A percentile compares a stretch with the other conserved stretches of the same genome.
Conservation (phyloP, 2,329 filamentous ascomycete species). For the Fusarium foetens region DNA sequence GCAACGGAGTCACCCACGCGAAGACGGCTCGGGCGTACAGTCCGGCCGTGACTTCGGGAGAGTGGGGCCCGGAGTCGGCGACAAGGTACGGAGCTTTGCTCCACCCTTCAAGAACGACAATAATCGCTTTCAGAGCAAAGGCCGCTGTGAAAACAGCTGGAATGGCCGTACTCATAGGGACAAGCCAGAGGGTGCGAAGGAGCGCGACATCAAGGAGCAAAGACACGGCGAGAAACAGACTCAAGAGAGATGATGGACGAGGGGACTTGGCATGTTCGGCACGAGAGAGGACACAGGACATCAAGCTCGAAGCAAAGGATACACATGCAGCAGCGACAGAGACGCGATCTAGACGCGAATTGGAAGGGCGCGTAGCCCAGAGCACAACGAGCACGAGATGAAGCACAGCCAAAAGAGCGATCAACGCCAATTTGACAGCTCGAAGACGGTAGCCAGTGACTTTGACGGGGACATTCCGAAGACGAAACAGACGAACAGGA, state of each 20-base stretch:
- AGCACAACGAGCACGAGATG: conserved; percentile 49
- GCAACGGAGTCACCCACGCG: conserved; percentile 53
- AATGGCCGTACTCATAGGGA: conserved; percentile 39
- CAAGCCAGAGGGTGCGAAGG: conserved; percentile 50
- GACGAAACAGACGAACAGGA: conserved; percentile 46
- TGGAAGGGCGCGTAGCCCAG: conserved; percentile 42
- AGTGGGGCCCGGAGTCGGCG: conserved; percentile 41
- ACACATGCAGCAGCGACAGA: conserved; percentile 48
- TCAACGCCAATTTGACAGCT: conserved; percentile 44
- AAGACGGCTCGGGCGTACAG: conserved; percentile 52
- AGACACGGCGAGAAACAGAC: conserved; percentile 49
- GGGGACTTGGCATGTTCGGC: conserved; percentile 48
- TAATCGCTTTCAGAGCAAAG: conserved; percentile 49
- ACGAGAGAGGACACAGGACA: conserved; percentile 48
- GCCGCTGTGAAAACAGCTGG: conserved; percentile 50
- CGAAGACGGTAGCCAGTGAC: conserved; percentile 42
- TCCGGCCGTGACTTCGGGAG: conserved; percentile 53
- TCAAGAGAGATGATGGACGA: conserved; percentile 48
- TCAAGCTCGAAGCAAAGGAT: conserved; percentile 48
- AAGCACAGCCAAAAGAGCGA: conserved; percentile 43
- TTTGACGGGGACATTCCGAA: conserved; percentile 41
- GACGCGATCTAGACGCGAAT: conserved; percentile 39
- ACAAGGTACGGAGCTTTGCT: conserved; percentile 51
- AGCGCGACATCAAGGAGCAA: conserved; percentile 49
- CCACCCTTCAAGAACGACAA: conserved; percentile 52